Base-by-base conservation (phyloP, 192 early-diverging fungal species). In the Coemansia sp. region DNA sequence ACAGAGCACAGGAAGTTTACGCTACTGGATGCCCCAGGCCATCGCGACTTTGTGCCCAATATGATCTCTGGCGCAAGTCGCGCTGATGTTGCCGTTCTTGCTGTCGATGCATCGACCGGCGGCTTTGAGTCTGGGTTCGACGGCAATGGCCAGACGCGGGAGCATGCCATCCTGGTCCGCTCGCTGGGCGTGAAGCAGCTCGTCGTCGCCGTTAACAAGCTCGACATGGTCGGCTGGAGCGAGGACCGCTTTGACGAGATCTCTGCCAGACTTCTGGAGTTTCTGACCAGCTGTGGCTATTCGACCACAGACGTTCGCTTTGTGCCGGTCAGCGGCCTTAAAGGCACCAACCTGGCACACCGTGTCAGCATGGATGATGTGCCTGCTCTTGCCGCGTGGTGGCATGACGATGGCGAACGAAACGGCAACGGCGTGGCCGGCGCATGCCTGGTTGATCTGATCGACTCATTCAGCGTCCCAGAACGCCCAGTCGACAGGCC, bases 1-100 rank as follows among this genome's bases (percentile, higher is more conserved):
- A 99, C 96, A 2, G 57, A 67, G 20, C 64, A 89, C 30, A 82
- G 88, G 20, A 72, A 81, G 30, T 96, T 96, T 61, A 97, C 94
- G 6, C 59, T 99, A 13, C 67, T 99, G 63, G 97, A 99, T 68
- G 93, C 96, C 3, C 97, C 97, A 3, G 97, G 97, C 4, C 97
- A 99, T 66, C 84, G 91, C 22, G 97, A 99, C 78, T 99, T 99
- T 75, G 89, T 99, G 53, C 96, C 97, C n/a, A 95, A 96, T 69
- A 98, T 99, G 96, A 97, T 99, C 62, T 89, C 89, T 2, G 97
- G 97, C 6, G 92, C 97, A 5, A 69, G 76, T 14, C 74, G 92
- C 81, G 97, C 97, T 0, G 97, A 99, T 85, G 95, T 89, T 15
- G 94, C 95, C 0, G 82, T 98, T 11, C 82, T 99, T 33, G 97